Evolutionary conservation across 441 rosid genomes (phyloP).

Genomic region (Corymbia calophylla): DNA sequence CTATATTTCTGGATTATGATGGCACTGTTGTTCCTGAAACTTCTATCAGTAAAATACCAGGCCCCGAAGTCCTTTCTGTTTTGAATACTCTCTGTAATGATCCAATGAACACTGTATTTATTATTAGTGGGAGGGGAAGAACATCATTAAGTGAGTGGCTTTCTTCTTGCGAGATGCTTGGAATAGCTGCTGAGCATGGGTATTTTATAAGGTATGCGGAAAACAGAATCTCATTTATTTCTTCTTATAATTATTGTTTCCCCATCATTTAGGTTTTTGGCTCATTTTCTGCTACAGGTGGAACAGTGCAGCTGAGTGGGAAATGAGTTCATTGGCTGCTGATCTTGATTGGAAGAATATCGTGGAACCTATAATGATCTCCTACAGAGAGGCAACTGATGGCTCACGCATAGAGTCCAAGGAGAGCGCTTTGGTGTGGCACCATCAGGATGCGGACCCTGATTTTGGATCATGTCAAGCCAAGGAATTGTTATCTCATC

Average conservation of each 20-base stretch:
- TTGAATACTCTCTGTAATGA: conserved; percentile 52
- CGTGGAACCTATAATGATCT: conserved; percentile 76
- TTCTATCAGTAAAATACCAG: conserved; percentile 51
- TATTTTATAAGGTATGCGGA: conserved; percentile 53
- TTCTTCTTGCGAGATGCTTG: conserved; percentile 68
- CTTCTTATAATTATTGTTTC: not conserved
- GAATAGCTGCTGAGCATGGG: conserved; percentile 95
- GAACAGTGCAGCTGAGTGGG: conserved; percentile 59
- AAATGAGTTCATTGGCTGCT: conserved; percentile 32
- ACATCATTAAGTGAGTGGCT: conserved; percentile 66
- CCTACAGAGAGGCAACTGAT: conserved; percentile 76
- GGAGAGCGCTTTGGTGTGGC: conserved; percentile 91
- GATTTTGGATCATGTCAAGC: conserved; percentile 93
- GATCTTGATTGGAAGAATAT: conserved; percentile 79
- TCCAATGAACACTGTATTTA: conserved; percentile 69
- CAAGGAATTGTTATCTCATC: conserved; percentile 75
- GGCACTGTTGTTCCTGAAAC: conserved; percentile 73
- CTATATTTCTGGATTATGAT: conserved; percentile 80
- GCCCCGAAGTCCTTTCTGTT: conserved; percentile 55
- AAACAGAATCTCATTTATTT: not conserved
- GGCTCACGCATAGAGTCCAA: conserved; percentile 73
- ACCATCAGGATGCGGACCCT: conserved; percentile 90
- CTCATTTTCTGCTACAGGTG: conserved; percentile 33
- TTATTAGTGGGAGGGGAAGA: conserved; percentile 83
- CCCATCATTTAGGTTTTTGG: not conserved